Base-by-base conservation (phyloP, 202 grass and related monocot species). In the Bolboschoenoplectus hybrid region DNA sequence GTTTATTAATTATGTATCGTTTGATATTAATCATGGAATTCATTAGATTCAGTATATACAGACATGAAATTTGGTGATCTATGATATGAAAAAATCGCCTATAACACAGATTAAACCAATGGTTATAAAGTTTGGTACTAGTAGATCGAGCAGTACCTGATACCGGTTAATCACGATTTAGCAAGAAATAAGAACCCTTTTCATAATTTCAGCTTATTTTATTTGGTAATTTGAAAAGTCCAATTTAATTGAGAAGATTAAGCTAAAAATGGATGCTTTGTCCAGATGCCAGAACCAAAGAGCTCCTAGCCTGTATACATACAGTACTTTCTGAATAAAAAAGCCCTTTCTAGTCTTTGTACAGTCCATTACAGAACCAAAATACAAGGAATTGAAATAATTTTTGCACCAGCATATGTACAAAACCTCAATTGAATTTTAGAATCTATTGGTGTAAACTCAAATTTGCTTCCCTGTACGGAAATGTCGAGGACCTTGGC, bases 401-500 rank as follows among this genome's bases (percentile, higher is more conserved):
- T n/a, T 11, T n/a, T 49, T 32, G n/a, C 16, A 26, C 16, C 44
- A 49, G 43, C 17, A 49, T 50, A 73, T 73, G 47, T 4, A 73
- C 44, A 71, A 2, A 73, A 32, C 3, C 43, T 9, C 19, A 67
- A 39, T 69, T 47, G 44, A 73, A 49, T 20, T 49, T 73, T 26
- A 44, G 17, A 73, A 20, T 49, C 41, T 49, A 49, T 20, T 49
- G 17, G n/a, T 73, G 43, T 47, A 73, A 73, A 73, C 44, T 73
- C 17, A 32, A 73, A 26, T 49, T 64, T 16, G n/a, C n/a, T 73
- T 32, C 43, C n/a, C 69, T 12, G 0, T 5, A 82, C 9, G 63
- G 10, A 85, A 17, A 6, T 81, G 39, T 47, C 57, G 64, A 88
- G 47, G 55, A 86, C 80, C 44, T 49, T 9, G 40, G 82, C 70